phyloP scores from a whole-genome alignment of 495 filamentous ascomycete species.

The Aspergillus hancockii region DNA sequence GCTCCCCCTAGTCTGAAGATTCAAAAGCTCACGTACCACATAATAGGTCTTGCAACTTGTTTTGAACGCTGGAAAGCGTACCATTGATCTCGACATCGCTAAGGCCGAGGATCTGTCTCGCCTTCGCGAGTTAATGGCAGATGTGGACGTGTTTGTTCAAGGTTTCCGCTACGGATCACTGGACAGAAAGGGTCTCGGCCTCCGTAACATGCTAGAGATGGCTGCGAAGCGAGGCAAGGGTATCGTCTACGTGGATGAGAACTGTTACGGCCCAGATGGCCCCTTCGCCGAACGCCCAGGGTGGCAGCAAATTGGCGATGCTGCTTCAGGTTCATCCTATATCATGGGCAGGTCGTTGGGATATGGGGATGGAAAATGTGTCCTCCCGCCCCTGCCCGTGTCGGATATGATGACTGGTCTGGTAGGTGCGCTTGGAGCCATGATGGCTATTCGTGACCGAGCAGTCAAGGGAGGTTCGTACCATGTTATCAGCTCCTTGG shows the following conservation, averaged over 20 bases:
- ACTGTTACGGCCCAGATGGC: constrained; percentile 58
- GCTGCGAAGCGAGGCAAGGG: constrained; percentile 48
- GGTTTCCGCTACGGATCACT: constrained; percentile 55
- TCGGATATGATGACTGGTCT: constrained; percentile 68
- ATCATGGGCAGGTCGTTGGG: constrained; percentile 48
- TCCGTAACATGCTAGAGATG: constrained; percentile 50
- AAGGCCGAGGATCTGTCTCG: constrained; percentile 41
- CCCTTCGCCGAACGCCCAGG: constrained; percentile 40
- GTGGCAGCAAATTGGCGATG: constrained; percentile 51
- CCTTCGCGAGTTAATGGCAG: constrained; percentile 46
- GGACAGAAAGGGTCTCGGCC: constrained; percentile 53
- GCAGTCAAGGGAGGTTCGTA: constrained; percentile 31
- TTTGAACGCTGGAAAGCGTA: constrained; percentile 60
- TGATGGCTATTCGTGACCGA: constrained; percentile 42
- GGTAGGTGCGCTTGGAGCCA: constrained; percentile 55
- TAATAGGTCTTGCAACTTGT: constrained; percentile 36
- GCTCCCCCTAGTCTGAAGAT: not conserved
- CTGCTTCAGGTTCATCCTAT: constrained; percentile 23
- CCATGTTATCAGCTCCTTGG: constrained; percentile 27
- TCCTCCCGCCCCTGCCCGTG: constrained; percentile 70
- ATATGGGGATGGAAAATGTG: constrained; percentile 59
- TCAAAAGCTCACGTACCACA: not conserved
- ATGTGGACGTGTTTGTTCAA: constrained; percentile 59
- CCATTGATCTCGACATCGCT: constrained; percentile 50
- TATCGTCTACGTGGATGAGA: constrained; percentile 63